Evolutionary conservation across 345 rosid species (phyloP), one percentile per base, ranked within the genome.

Genomic region (Cardiospermum halicacabum): DNA sequence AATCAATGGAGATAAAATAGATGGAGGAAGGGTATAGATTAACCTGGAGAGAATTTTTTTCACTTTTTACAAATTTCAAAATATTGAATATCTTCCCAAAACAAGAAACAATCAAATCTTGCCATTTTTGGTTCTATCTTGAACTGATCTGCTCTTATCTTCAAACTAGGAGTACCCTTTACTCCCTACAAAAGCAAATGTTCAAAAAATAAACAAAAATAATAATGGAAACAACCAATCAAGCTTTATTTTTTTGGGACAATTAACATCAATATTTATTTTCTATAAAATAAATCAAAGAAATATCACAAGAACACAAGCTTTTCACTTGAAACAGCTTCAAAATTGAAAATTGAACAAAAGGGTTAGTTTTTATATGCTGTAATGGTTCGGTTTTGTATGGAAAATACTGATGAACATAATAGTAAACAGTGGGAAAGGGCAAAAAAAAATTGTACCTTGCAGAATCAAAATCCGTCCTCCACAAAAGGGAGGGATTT

Each of bases 31-130:
- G 19, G 34, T 7, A 42, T 26, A 32, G 34, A 60, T 54, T 42
- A 37, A 71, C 79, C 77, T 56, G 68, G 37, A 66, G 7, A 73
- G 11, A 72, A 48, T 58, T 58, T 59, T 65, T 58, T 19, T 48
- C 49, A 21, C 25, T 3, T 15, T n/a, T 16, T 10, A 57, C 37
- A 60, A 45, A 40, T 47, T 47, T 60, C 43, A 40, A 62, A 58
- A 63, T 53, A 60, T 24, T 28, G 59, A 47, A 66, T 19, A 67
- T 61, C 60, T 57, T 21, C 66, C 70, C 72, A 62, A 37, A 64
- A 64, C 64, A 25, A 75, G 75, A 31, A 71, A 71, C 49, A 66
- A 37, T n/a, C 40, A 67, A 21, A 36, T 16, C 24, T 53, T 71
- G 47, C 73, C 69, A 64, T 59, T 18, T 63, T 45, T 49, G 45